Evolutionary conservation across 371 early-diverging fungal species (phyloP), one percentile per base, ranked within the genome.

Genomic region (Zancudomyces culisetae): DNA sequence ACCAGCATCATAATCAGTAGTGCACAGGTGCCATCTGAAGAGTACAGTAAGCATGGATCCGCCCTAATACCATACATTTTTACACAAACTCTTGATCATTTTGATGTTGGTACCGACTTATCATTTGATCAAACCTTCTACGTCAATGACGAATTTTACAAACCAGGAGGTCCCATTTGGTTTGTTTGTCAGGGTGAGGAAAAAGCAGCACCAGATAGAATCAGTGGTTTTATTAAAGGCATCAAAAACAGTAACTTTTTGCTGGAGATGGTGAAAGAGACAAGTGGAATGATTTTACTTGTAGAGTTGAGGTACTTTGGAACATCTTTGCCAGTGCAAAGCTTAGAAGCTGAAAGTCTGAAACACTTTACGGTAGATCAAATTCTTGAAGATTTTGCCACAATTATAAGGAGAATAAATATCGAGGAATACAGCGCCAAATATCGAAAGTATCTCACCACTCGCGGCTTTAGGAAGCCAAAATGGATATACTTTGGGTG

Each of bases 251-350:
- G n/a, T n/a, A 43, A 43, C 20, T 47, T 50, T 56, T 55, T 69
- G 6, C 51, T 60, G 28, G 55, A 70, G 21, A 49, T 86, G 28
- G 82, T 83, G 0, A 68, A 72, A 51, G 67, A 63, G 1, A 68
- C 79, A 4, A 56, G 73, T 20, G 87, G 82, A 18, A 62, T 81
- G 26, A 60, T 85, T 3, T 61, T 84, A 15, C 73, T 74, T 1
- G 61, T 86, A 59, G 85, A 86, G 57, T 83, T 85, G 55, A 59
- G 87, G 45, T 79, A 76, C 61, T 86, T 84, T 53, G 87, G 87
- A 43, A 54, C 65, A 42, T 78, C 81, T 6, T 71, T 72, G 46
- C 80, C 83, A 12, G 76, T 73, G 15, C 52, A 66, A 15, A 73
- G 65, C 56, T 56, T 69, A 52, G 57, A 66, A 40, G 55, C 66